Percentiles rank a stretch among this genome's conserved stretches.
Conservation (phyloP, 768 basidiomycete species). For the Collybiopsis confluens region DNA sequence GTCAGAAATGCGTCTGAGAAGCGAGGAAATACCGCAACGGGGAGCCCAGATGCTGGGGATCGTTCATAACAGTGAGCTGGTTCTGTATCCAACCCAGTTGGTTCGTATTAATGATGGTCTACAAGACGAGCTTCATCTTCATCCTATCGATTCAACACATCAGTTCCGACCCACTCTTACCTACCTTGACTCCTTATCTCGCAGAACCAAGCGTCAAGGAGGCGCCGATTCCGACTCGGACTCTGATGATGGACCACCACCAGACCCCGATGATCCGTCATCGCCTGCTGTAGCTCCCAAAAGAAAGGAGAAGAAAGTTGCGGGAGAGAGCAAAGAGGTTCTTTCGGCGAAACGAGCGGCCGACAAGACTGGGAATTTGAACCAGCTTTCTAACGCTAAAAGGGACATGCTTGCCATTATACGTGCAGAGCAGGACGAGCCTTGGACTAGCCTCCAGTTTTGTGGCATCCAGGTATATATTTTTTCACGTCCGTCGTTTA, state of each 20-base stretch:
- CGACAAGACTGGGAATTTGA: constrained; percentile 43
- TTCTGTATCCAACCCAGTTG: background rate
- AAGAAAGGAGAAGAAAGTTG: constrained; percentile 63
- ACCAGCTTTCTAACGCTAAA: constrained; percentile 61
- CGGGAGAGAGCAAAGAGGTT: constrained; percentile 66
- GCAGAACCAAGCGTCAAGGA: constrained; percentile 52
- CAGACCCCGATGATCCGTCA: constrained; percentile 72
- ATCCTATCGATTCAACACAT: constrained; percentile 74
- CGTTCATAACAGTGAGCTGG: constrained; percentile 58
- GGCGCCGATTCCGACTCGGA: constrained; percentile 60
- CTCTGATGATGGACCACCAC: constrained; percentile 74
- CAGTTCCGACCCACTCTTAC: constrained; percentile 81
- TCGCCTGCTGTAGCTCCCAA: constrained; percentile 22
- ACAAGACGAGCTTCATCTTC: constrained; percentile 67
- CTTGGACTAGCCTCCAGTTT: constrained; percentile 68
- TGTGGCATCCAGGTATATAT: constrained; percentile 53
- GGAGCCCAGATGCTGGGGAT: constrained; percentile 75
- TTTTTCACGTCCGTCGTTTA: background rate
- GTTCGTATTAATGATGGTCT: constrained; percentile 11
- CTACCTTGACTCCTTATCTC: constrained; percentile 70
- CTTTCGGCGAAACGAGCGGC: constrained; percentile 70
- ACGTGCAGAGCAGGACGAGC: constrained; percentile 72
- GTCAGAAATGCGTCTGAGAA: constrained; percentile 65
- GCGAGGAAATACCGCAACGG: constrained; percentile 63
- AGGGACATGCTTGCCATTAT: constrained; percentile 77